Evolutionary conservation across 108 stramenopile genomes (phyloP).

Genomic region (Halocafeteria seosinensis): DNA sequence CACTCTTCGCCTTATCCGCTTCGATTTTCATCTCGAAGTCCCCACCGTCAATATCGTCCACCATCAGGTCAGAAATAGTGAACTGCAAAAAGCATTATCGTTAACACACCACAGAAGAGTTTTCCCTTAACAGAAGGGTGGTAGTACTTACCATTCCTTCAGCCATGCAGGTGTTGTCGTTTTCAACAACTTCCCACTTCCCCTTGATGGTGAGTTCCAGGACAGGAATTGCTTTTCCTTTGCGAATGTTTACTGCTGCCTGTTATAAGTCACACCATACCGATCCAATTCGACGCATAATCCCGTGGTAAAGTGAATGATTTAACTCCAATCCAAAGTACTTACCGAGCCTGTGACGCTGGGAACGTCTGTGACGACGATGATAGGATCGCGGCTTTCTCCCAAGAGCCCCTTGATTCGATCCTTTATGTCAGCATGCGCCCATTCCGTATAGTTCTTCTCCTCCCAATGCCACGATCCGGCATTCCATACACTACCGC

Average conservation of each 20-base stretch:
- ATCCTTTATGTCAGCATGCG: not conserved
- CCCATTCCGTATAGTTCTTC: not conserved
- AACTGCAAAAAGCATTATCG: too few species aligned
- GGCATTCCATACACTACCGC: not conserved
- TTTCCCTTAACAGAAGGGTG: too few species aligned
- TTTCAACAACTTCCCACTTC: not conserved
- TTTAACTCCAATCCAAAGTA: not conserved
- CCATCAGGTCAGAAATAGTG: too few species aligned
- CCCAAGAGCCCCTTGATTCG: not conserved
- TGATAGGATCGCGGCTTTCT: not conserved
- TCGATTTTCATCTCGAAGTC: too few species aligned
- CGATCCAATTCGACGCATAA: not conserved
- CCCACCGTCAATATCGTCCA: too few species aligned
- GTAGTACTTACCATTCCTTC: too few species aligned
- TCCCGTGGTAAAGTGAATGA: not conserved
- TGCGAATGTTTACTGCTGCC: not conserved
- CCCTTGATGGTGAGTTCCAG: not conserved
- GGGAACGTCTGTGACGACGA: not conserved
- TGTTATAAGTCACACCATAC: not conserved
- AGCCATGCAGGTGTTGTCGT: too few species aligned
- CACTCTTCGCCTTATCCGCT: too few species aligned
- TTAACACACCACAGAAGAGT: too few species aligned
- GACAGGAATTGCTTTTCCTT: not conserved
- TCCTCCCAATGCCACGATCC: not conserved
- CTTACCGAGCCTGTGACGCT: not conserved